These are phyloP conservation scores for Platanthera zijinensis DNA, from an alignment of 106 monocot genomes.

Conservation along the genomic window DNA sequence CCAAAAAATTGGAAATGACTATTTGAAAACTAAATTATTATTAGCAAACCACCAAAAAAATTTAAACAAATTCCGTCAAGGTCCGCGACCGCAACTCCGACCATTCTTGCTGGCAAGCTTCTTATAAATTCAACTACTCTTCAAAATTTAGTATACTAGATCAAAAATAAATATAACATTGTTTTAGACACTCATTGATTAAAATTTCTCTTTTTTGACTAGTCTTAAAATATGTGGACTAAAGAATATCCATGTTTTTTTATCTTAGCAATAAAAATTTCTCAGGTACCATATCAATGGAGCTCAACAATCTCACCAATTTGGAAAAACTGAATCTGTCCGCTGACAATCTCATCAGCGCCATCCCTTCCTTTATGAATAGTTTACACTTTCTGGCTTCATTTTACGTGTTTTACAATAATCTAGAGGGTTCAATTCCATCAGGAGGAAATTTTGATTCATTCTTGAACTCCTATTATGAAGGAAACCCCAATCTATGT, in stretches of 20 bases:
- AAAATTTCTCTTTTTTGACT: too few relatives aligned
- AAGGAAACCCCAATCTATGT: slow-evolving; percentile 6
- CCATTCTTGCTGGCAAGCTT: too few relatives aligned
- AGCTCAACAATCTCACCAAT: slow-evolving; percentile 11
- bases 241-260: slow-evolving; percentile 9
- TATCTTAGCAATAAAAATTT: not conserved
- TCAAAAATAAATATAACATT: too few relatives aligned
- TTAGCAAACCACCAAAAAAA: too few relatives aligned
- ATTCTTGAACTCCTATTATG: not conserved
- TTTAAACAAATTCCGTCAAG: too few relatives aligned
- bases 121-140: too few relatives aligned
- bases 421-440: slow-evolving; percentile 9
- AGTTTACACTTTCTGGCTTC: slow-evolving; percentile 7
- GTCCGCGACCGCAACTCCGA: too few relatives aligned
- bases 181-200: too few relatives aligned
- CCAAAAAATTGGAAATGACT: too few relatives aligned
- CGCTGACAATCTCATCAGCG: slow-evolving; percentile 4
- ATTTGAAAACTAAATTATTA: too few relatives aligned
- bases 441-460: slow-evolving; percentile 4
- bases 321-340: slow-evolving; percentile 2
- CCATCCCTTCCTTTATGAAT: slow-evolving; percentile 8
- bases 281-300: slow-evolving; percentile 5
- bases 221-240: not conserved
- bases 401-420: slow-evolving; percentile 3
- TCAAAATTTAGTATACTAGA: too few relatives aligned